Conservation (phyloP, 148 eudicot genomes). For the Nyssa sinensis region DNA sequence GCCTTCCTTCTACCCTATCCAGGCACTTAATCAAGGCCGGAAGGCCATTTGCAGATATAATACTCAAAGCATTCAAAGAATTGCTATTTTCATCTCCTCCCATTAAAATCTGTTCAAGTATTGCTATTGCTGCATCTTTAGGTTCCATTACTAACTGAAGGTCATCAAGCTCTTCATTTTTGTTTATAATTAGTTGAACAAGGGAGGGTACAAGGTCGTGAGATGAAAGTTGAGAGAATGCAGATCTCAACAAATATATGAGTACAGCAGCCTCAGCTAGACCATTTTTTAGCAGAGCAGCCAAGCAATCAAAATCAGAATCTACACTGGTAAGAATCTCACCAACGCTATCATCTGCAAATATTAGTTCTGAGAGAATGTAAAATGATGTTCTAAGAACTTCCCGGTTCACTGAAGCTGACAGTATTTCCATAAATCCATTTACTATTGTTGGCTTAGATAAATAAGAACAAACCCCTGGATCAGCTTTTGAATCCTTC, state of each 20-base stretch:
- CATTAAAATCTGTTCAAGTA: constrained; percentile 40
- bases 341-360: constrained; percentile 38
- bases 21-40: constrained; percentile 39
- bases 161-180: constrained; percentile 26
- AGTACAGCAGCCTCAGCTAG: constrained; percentile 47
- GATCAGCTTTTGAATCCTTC: constrained; percentile 36
- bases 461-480: constrained; percentile 42
- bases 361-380: constrained; percentile 40
- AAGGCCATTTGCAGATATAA: constrained; percentile 40
- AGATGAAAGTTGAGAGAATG: constrained; percentile 42
- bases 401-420: constrained; percentile 50
- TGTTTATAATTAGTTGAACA: constrained; percentile 30
- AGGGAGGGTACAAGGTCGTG: constrained; percentile 37
- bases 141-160: constrained; percentile 35
- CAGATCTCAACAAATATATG: constrained; percentile 38
- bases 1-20: constrained; percentile 32
- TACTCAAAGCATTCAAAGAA: constrained; percentile 21
- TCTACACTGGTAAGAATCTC: constrained; percentile 37
- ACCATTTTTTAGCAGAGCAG: constrained; percentile 46
- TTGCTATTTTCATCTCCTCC: constrained; percentile 48
- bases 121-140: constrained; percentile 46
- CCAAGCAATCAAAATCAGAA: constrained; percentile 44
- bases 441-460: constrained; percentile 43
- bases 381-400: constrained; percentile 41
- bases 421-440: constrained; percentile 47